Evolutionary conservation across 306 rosid species (phyloP), one percentile per base, ranked within the genome.

Genomic region (Sicyos edulis): DNA sequence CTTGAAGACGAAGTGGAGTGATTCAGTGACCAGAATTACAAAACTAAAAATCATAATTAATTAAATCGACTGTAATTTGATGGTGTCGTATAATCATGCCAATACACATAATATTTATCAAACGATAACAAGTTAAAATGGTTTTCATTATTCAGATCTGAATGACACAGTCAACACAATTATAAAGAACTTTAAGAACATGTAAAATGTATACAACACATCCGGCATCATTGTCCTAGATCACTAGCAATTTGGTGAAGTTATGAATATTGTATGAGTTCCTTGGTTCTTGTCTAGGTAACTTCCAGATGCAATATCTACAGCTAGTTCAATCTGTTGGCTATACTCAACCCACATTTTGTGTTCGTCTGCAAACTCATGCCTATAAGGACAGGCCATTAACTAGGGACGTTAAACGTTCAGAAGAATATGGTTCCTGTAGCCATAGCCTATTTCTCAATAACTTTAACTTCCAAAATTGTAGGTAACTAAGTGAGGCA

Each of bases 1-100:
- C 99, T 93, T 47, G n/a, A 4, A 60, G 53, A 74, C 53, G 59
- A 74, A 74, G 32, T n/a, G 50, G 72, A 68, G 72, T 4, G 13
- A 68, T 49, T 68, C 19, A 68, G 54, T 22, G 21, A 68, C 42
- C 40, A 67, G 72, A 47, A 47, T 68, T 22, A 22, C 56, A 47
- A 3, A 21, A 68, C 54, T 7, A 22, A 12, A 49, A 21, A 49
- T 49, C 57, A 44, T 13, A 45, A 66, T 20, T 45, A 44, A 66
- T 20, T 44, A 44, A 66, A 42, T 42, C 10, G 17, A 16, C 10
- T 16, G 0, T 19, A 44, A 45, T 24, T 66, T 45, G 13, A 49
- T 21, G n/a, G 19, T 45, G 71, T 32, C 45, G 2, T 66, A 67
- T 13, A 45, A 67, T 15, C 15, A 67, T 67, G n/a, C 6, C 72